Conservation (phyloP, 2,329 filamentous ascomycete species). For the Monosporascus sp. region DNA sequence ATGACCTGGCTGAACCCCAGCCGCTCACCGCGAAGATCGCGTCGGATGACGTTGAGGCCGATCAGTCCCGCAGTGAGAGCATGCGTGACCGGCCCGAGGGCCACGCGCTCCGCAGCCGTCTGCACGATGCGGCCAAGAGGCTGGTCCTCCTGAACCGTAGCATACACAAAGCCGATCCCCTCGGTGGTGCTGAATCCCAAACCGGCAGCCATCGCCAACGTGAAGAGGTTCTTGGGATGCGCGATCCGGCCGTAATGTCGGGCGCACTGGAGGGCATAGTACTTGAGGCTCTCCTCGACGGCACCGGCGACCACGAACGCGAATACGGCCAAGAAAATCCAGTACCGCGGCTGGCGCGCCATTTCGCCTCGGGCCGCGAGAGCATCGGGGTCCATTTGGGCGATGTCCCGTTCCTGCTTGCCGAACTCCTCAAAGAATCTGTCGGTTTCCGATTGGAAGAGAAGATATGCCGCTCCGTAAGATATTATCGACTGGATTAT, state of each 20-base stretch:
- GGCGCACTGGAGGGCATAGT: constrained; percentile 8
- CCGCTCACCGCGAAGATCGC: constrained; percentile 7
- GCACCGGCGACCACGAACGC: constrained; percentile 8
- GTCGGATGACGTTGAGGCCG: constrained; percentile 6
- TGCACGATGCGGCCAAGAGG: constrained; percentile 1
- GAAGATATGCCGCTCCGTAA: neutral
- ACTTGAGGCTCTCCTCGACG: constrained; percentile 15
- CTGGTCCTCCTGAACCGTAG: constrained; percentile 2
- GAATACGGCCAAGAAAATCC: constrained; percentile 10
- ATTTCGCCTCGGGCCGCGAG: constrained; percentile 3
- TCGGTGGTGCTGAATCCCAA: constrained; percentile 16
- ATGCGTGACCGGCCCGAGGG: constrained; percentile 11
- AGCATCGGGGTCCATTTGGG: constrained; percentile 2
- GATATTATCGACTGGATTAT: constrained; percentile 6
- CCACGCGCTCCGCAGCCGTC: constrained; percentile 9
- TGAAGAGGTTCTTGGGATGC: constrained; percentile 8
- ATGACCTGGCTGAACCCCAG: constrained; percentile 6
- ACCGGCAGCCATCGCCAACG: constrained; percentile 6
- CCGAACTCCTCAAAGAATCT: constrained; percentile 3
- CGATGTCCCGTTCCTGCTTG: constrained; percentile 2
- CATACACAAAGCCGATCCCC: constrained; percentile 13
- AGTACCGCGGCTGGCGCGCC: constrained; percentile 9
- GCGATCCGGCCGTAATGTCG: constrained; percentile 8
- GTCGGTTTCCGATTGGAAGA: constrained; percentile 4
- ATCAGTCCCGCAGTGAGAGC: constrained; percentile 10